These are phyloP conservation scores for Talaromyces stipitatus DNA, from an alignment of 495 filamentous ascomycete genomes.

Conservation along the genomic window DNA sequence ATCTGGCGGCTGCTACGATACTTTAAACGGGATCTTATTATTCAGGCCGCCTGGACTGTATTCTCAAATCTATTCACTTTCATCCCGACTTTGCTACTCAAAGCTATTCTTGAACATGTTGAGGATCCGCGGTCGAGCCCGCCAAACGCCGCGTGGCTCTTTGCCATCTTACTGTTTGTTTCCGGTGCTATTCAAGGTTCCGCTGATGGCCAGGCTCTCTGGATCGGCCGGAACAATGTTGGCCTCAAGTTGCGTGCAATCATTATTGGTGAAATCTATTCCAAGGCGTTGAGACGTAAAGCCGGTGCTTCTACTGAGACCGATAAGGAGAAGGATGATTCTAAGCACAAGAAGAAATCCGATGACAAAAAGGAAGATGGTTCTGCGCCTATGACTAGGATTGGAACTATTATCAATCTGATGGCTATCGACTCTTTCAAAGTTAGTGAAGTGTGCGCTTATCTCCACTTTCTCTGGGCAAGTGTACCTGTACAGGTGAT, in stretches of 20 bases:
- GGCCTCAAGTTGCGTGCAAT: conserved; percentile 90
- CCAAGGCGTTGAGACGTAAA: conserved; percentile 90
- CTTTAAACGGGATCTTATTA: conserved; percentile 68
- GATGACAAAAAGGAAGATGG: conserved; percentile 31
- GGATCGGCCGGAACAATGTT: conserved; percentile 77
- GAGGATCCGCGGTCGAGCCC: conserved; percentile 74
- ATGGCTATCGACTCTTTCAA: conserved; percentile 99
- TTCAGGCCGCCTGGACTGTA: conserved; percentile 74
- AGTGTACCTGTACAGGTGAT: conserved; percentile 76
- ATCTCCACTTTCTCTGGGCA: conserved; percentile 84
- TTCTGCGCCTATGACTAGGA: conserved; percentile 68
- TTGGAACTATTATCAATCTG: conserved; percentile 95
- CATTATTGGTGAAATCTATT: conserved; percentile 95
- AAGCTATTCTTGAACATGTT: conserved; percentile 86
- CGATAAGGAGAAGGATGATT: conserved; percentile 35
- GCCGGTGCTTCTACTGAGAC: conserved; percentile 64
- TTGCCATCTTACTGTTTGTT: conserved; percentile 81
- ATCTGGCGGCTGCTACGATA: conserved; percentile 75
- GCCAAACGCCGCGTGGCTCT: conserved; percentile 89
- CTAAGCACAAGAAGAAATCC: conserved; percentile 46
- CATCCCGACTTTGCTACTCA: conserved; percentile 82
- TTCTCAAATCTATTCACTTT: conserved; percentile 78
- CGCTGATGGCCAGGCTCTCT: conserved; percentile 81
- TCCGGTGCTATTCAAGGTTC: conserved; percentile 71
- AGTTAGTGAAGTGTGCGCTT: conserved; percentile 85